Percentiles rank a stretch among this genome's conserved stretches.
These are phyloP conservation scores for Vitis cinerea DNA, from an alignment of 164 flowering plant species.

Conservation along the genomic window DNA sequence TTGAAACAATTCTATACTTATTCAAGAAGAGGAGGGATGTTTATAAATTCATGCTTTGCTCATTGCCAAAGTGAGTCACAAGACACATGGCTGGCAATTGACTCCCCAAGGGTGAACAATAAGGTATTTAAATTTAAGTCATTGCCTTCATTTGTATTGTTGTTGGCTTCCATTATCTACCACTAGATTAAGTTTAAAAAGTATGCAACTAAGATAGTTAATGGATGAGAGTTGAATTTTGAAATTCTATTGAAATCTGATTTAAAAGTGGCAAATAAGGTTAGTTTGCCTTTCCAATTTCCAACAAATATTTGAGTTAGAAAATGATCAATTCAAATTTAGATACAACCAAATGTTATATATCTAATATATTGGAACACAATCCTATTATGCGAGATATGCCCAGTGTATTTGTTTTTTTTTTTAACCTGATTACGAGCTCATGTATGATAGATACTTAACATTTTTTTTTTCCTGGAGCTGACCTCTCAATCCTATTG, in stretches of 20 bases:
- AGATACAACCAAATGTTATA: too few species aligned
- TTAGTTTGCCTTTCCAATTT: not conserved
- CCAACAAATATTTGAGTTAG: not conserved
- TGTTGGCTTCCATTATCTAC: too few species aligned
- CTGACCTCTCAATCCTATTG: too few species aligned
- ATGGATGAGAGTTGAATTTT: not conserved
- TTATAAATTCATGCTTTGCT: slow-evolving; percentile 88
- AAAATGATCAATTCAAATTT: too few species aligned
- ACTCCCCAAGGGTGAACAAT: slow-evolving; percentile 76
- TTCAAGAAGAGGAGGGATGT: slow-evolving; percentile 69
- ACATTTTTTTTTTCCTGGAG: too few species aligned
- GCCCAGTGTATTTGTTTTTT: too few species aligned
- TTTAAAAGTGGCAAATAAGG: not conserved
- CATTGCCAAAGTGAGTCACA: slow-evolving; percentile 95
- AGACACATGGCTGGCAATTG: slow-evolving; percentile 76
- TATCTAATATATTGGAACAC: too few species aligned
- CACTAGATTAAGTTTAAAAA: too few species aligned
- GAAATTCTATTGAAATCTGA: not conserved
- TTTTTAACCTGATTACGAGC: too few species aligned
- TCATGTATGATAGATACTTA: too few species aligned
- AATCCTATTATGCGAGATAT: too few species aligned
- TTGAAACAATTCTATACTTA: slow-evolving; percentile 30
- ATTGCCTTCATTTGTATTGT: not conserved
- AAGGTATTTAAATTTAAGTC: slow-evolving; percentile 43
- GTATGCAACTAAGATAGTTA: not conserved